phyloP scores from a whole-genome alignment of 31 red algal genomes.

The Odonthalia washingtoniensis region DNA sequence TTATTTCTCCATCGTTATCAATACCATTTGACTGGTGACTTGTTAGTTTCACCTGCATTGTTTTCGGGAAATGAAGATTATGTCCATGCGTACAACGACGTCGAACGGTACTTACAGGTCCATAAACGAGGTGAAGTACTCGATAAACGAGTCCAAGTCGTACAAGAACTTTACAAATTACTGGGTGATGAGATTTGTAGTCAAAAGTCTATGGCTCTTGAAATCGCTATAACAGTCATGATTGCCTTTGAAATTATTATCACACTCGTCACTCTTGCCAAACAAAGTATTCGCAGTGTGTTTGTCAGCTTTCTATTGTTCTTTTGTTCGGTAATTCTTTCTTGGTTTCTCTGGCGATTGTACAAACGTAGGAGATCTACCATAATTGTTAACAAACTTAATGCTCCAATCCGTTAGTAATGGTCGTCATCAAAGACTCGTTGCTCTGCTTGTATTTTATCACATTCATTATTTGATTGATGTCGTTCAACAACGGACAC shows the following conservation, averaged over 20 bases:
- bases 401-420: background rate
- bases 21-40: conserved; percentile 79
- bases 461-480: too few species aligned
- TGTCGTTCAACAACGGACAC: too few species aligned
- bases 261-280: conserved; percentile 67
- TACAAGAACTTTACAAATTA: conserved; percentile 89
- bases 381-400: background rate
- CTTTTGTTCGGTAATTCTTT: background rate
- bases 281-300: conserved; percentile 30
- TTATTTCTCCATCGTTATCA: conserved; percentile 85
- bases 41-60: conserved; percentile 85
- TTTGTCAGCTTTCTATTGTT: conserved; percentile 36
- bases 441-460: too few species aligned
- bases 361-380: conserved; percentile 20
- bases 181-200: conserved; percentile 65
- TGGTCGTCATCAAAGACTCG: too few species aligned
- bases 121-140: conserved; percentile 78
- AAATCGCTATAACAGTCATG: conserved; percentile 78
- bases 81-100: conserved; percentile 63
- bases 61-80: conserved; percentile 88
- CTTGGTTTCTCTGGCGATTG: conserved; percentile 40
- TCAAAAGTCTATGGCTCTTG: conserved; percentile 74
- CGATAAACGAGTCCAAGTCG: conserved; percentile 87
- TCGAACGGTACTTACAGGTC: conserved; percentile 85
- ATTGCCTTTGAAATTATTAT: conserved; percentile 90